A percentile compares a stretch with the other conserved stretches of the same genome.
Evolutionary conservation across 1,284 basidiomycete species (phyloP).

Genomic region (Fomitopsis schrenkii): DNA sequence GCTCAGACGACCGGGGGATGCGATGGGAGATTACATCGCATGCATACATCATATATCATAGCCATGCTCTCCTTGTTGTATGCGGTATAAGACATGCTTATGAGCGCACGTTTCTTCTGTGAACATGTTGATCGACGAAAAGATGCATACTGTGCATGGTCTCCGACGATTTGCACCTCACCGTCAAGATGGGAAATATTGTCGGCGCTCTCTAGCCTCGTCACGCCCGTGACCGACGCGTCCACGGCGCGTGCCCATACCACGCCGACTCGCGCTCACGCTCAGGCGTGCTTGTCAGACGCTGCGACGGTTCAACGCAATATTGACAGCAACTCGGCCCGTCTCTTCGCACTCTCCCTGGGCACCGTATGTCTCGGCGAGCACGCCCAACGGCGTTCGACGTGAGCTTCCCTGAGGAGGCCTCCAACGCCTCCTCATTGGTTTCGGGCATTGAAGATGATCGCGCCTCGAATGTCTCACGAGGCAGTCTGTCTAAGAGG

Average conservation of each 20-base stretch:
- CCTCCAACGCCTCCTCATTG: not conserved
- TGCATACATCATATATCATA: not conserved
- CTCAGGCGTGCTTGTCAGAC: no score
- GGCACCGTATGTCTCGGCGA: slow-evolving; percentile 7
- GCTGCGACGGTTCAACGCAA: no score
- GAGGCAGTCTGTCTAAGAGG: not conserved
- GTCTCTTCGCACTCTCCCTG: not conserved
- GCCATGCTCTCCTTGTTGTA: slow-evolving; percentile 6
- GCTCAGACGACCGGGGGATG: not conserved
- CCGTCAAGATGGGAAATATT: no score
- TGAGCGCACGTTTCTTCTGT: not conserved
- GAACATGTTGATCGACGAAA: not conserved
- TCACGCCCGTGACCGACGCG: not conserved
- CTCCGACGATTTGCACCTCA: not conserved
- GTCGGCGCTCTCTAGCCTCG: no score
- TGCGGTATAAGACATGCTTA: slow-evolving; percentile 5
- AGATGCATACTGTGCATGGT: not conserved
- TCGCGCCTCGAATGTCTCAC: not conserved
- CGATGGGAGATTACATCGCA: slow-evolving; percentile 1
- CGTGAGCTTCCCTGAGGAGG: slow-evolving; percentile 33
- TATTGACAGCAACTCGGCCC: no score
- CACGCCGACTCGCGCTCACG: no score
- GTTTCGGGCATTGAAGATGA: not conserved
- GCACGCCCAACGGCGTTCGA: slow-evolving; percentile 32
- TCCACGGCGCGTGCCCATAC: not conserved